Conservation (phyloP, 2,329 filamentous ascomycete genomes). For the Beauveria sp. region DNA sequence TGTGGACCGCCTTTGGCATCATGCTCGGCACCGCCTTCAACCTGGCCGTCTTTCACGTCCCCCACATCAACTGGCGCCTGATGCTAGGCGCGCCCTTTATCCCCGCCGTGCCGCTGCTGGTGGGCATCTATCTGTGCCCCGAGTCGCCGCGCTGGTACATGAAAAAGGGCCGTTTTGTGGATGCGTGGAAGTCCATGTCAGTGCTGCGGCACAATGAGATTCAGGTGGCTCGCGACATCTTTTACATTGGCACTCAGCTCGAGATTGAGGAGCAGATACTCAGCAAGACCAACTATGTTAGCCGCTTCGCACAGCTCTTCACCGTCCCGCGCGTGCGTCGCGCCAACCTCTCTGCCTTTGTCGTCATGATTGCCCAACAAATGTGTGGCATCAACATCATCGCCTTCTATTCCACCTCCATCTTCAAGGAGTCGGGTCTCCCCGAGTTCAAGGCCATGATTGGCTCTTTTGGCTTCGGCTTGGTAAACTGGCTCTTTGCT, state of each 20-base stretch:
- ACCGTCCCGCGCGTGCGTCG: constrained; percentile 63
- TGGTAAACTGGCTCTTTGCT: constrained; percentile 51
- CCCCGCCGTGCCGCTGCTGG: constrained; percentile 45
- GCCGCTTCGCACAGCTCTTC: constrained; percentile 58
- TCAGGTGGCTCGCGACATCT: constrained; percentile 55
- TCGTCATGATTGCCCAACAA: constrained; percentile 74
- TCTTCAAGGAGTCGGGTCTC: constrained; percentile 53
- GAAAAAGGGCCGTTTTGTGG: constrained; percentile 54
- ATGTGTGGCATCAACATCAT: constrained; percentile 68
- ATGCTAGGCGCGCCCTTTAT: constrained; percentile 60
- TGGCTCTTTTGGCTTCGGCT: constrained; percentile 50
- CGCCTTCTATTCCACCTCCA: constrained; percentile 64
- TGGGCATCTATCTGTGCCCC: constrained; percentile 58
- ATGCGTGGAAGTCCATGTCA: constrained; percentile 51
- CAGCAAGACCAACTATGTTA: constrained; percentile 47
- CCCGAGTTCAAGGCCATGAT: constrained; percentile 46
- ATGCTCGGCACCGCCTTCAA: constrained; percentile 41
- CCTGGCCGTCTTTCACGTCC: constrained; percentile 7
- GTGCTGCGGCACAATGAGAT: constrained; percentile 45
- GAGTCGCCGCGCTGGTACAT: constrained; percentile 60
- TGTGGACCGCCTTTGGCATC: constrained; percentile 59
- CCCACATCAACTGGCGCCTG: constrained; percentile 56
- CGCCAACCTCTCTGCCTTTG: constrained; percentile 68
- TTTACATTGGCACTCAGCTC: constrained; percentile 58
- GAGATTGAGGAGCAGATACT: constrained; percentile 48